A percentile compares a stretch with the other conserved stretches of the same genome.
These are phyloP conservation scores for Solanum pennellii DNA, from an alignment of 257 asterid genomes.

Conservation along the genomic window DNA sequence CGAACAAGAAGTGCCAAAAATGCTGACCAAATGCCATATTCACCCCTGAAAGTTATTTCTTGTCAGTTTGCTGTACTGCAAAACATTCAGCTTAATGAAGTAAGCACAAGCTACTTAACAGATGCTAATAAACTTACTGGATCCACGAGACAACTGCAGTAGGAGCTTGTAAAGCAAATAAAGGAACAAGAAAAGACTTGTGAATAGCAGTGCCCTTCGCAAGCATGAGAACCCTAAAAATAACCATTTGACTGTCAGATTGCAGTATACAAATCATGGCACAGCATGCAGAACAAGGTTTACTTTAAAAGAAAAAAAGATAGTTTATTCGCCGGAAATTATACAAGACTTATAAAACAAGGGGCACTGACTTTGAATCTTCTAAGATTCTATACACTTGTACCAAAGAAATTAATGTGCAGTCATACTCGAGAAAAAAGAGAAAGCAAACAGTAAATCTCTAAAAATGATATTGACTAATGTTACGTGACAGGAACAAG, in stretches of 20 bases:
- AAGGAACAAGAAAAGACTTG: slow-evolving; percentile 80
- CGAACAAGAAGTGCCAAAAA: slow-evolving; percentile 86
- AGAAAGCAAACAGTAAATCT: neutral
- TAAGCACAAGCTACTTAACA: neutral
- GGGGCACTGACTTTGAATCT: neutral
- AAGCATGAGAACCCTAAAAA: slow-evolving; percentile 48
- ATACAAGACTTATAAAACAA: neutral
- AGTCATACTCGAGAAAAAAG: neutral
- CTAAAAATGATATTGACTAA: neutral
- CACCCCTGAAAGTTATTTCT: slow-evolving; percentile 49
- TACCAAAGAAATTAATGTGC: neutral
- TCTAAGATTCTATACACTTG: neutral
- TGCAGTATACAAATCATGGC: neutral
- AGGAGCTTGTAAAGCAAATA: slow-evolving; percentile 81
- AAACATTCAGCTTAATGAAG: neutral
- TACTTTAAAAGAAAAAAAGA: neutral
- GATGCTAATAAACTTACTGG: slow-evolving; percentile 35
- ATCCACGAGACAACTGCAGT: slow-evolving; percentile 66
- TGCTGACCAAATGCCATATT: slow-evolving; percentile 94
- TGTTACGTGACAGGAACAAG: neutral
- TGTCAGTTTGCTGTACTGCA: neutral
- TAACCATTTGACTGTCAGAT: neutral
- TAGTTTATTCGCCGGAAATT: neutral
- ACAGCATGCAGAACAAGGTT: neutral
- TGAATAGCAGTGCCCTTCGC: slow-evolving; percentile 72